phyloP scores from a whole-genome alignment of 2,329 filamentous ascomycete species.

The Blastomyces silverae region DNA sequence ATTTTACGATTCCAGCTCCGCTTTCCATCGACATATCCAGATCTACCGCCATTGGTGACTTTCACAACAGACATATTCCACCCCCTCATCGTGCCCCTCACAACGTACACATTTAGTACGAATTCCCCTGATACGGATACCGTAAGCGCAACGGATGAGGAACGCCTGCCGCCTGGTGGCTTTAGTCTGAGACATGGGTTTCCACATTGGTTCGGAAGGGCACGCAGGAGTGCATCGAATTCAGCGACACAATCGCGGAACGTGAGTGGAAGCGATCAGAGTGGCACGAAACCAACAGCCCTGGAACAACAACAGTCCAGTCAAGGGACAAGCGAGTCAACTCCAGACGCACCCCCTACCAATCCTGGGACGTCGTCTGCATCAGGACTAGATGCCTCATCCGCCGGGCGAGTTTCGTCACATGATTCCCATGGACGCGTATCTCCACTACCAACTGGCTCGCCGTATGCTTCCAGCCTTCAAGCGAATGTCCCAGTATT shows the following conservation, averaged over 20 bases:
- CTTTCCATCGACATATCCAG: constrained; percentile 75
- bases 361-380: constrained; percentile 2
- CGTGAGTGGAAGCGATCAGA: constrained; percentile 38
- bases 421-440: constrained; percentile 9
- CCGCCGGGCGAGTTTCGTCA: neutral
- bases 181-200: constrained; percentile 90
- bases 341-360: constrained; percentile 14
- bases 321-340: constrained; percentile 9
- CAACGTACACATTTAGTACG: constrained; percentile 89
- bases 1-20: constrained; percentile 84
- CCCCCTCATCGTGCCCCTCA: constrained; percentile 81
- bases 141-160: constrained; percentile 74
- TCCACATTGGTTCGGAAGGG: constrained; percentile 74
- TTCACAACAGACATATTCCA: constrained; percentile 94
- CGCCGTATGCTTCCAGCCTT: constrained; percentile 15
- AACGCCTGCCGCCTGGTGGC: constrained; percentile 75
- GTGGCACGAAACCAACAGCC: constrained; percentile 8
- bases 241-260: constrained; percentile 38
- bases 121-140: constrained; percentile 67
- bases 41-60: constrained; percentile 71
- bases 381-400: neutral
- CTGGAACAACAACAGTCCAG: constrained; percentile 1
- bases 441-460: constrained; percentile 19
- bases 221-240: constrained; percentile 39
- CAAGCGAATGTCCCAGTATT: constrained; percentile 49